These are phyloP conservation scores for Eustoma russellianum DNA, from an alignment of 257 asterid genomes.

Conservation along the genomic window DNA sequence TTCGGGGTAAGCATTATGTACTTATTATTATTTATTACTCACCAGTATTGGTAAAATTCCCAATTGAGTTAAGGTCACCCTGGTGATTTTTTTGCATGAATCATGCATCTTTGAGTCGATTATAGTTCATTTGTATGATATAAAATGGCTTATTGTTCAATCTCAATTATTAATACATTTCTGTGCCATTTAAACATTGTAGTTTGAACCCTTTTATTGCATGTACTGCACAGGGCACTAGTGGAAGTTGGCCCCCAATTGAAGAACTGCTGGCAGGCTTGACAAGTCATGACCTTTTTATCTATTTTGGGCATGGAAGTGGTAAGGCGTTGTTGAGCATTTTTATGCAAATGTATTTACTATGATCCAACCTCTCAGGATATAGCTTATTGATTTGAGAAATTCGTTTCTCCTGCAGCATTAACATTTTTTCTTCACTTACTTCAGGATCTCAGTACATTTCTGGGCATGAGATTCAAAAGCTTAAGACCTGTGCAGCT, in stretches of 20 bases:
- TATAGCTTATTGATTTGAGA: background rate
- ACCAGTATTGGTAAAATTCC: no score
- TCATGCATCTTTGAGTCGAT: background rate
- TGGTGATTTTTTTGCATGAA: no score
- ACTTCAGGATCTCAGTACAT: constrained; percentile 70
- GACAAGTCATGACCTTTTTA: constrained; percentile 71
- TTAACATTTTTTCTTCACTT: background rate
- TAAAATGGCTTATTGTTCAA: background rate
- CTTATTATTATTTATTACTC: constrained; percentile 11
- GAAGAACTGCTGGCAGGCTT: constrained; percentile 66
- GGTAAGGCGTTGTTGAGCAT: constrained; percentile 33
- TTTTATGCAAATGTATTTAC: background rate
- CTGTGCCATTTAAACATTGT: background rate
- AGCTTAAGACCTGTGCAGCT: constrained; percentile 75
- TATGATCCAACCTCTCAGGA: background rate
- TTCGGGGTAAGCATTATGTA: constrained; percentile 47
- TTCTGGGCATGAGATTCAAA: constrained; percentile 62
- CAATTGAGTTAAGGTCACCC: no score
- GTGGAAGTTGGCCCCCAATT: constrained; percentile 65
- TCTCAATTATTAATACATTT: no score
- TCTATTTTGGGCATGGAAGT: constrained; percentile 93
- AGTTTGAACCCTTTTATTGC: constrained; percentile 10
- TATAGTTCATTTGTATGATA: background rate
- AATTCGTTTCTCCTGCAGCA: background rate
- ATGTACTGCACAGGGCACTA: constrained; percentile 51